Evolutionary conservation across 192 early-diverging fungal species (phyloP).

Genomic region (Backusella macrospora): DNA sequence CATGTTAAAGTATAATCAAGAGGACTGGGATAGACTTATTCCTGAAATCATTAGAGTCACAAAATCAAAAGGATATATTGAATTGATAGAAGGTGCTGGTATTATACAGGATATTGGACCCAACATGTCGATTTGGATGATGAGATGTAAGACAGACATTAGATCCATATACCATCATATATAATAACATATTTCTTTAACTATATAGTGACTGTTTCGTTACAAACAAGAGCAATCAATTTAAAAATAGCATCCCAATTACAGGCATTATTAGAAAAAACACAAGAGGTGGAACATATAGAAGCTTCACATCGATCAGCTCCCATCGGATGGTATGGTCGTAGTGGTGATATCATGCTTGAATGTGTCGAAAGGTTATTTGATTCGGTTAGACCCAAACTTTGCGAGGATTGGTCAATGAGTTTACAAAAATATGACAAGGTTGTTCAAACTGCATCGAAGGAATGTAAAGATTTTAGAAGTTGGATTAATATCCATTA

Average conservation of each 20-base stretch:
- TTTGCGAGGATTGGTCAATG: conserved; percentile 44
- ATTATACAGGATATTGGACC: conserved; percentile 34
- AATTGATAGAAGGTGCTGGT: conserved; percentile 28
- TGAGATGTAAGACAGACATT: conserved; percentile 30
- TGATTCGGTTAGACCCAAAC: conserved; percentile 30
- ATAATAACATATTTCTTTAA: too few relatives aligned
- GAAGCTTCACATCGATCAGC: conserved; percentile 30
- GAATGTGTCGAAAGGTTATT: conserved; percentile 29
- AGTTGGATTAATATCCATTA: conserved; percentile 40
- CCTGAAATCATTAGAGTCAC: conserved; percentile 37
- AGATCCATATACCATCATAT: background rate
- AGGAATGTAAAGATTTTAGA: conserved; percentile 35
- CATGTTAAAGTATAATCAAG: conserved; percentile 23
- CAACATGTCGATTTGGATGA: conserved; percentile 39
- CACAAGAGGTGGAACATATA: background rate
- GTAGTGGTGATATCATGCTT: conserved; percentile 26
- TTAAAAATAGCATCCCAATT: conserved; percentile 23
- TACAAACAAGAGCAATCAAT: conserved; percentile 34
- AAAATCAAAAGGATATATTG: conserved; percentile 41
- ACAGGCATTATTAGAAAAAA: background rate
- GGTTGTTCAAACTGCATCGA: conserved; percentile 3
- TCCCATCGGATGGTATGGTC: conserved; percentile 40
- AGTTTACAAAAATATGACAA: conserved; percentile 34
- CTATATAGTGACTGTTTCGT: conserved; percentile 42
- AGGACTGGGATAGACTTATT: conserved; percentile 31